Evolutionary conservation across 2,329 filamentous ascomycete species (phyloP), one percentile per base, ranked within the genome.

Genomic region (Coniochaeta prunicola): DNA sequence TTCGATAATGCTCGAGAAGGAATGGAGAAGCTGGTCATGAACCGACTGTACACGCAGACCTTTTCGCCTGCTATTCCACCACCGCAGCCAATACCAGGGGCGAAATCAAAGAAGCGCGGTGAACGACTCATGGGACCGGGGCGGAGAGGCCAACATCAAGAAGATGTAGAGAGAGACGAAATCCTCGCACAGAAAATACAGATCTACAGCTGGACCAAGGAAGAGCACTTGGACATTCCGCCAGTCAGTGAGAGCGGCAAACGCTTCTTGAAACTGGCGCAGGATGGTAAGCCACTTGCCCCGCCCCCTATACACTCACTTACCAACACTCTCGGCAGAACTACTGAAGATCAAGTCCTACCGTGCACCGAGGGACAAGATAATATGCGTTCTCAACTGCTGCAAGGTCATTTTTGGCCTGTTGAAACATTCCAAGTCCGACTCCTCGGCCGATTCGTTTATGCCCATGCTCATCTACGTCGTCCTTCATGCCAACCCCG

Each of bases 11-110:
- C 94, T 15, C 87, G 92, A 65, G 94, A 99, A 75, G 94, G 94
- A 34, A 99, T 99, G 94, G 94, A 99, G 77, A 99, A 99, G 72
- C 81, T 99, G 4, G 96, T 99, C 64, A 99, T 99, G 96, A 99
- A 99, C 71, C 82, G 96, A 59, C 77, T 99, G 4, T 99, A 99
- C 73, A 86, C 87, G 0, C 94, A 99, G 73, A 97, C 94, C 0
- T 99, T 99, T 71, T 97, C 93, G 0, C 94, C 94, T 0, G 91
- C 91, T 15, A 99, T 99, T 63, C 85, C 91, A 3, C 82, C 91
- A 0, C 88, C 91, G 3, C 89, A 91, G 61, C 87, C 88, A 2
- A 82, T 89, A 36, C 82, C 88, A 26, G 85, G 85, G 21, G 82
- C 84, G 34, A 87, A 89, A 71, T 82, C 87, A 26, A 87, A 84